These are phyloP conservation scores for Botrytis byssoidea DNA, from an alignment of 2,329 filamentous ascomycete genomes.

Conservation along the genomic window DNA sequence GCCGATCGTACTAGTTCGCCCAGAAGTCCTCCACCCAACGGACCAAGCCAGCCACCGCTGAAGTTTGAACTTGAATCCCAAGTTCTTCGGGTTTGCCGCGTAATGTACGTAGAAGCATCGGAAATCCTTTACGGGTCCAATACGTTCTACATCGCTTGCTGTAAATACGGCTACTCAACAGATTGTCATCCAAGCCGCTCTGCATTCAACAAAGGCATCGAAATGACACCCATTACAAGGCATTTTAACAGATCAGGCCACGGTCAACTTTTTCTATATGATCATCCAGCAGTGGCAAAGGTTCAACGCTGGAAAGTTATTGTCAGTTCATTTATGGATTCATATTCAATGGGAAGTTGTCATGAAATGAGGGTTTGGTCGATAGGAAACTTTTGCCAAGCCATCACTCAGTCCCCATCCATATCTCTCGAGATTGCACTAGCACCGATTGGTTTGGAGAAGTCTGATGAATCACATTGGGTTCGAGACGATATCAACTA, in stretches of 20 bases:
- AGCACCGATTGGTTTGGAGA: not conserved
- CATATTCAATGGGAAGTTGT: not conserved
- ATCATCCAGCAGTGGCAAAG: not conserved
- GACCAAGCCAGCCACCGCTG: not conserved
- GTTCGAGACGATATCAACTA: not conserved
- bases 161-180: not conserved
- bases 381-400: not conserved
- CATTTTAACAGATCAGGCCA: not conserved
- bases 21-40: not conserved
- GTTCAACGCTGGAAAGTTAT: not conserved
- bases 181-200: not conserved
- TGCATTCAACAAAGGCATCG: not conserved
- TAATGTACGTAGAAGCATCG: not conserved
- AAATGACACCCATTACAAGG: not conserved
- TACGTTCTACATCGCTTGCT: not conserved
- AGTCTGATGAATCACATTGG: not conserved
- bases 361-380: not conserved
- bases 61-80: not conserved
- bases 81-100: not conserved
- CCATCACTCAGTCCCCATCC: not conserved
- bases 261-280: not conserved
- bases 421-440: not conserved
- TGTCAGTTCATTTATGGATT: not conserved
- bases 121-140: not conserved
- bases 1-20: not conserved